Conservation (phyloP, 352 stramenopile species). For the Globisporangium cylindrosporum region DNA sequence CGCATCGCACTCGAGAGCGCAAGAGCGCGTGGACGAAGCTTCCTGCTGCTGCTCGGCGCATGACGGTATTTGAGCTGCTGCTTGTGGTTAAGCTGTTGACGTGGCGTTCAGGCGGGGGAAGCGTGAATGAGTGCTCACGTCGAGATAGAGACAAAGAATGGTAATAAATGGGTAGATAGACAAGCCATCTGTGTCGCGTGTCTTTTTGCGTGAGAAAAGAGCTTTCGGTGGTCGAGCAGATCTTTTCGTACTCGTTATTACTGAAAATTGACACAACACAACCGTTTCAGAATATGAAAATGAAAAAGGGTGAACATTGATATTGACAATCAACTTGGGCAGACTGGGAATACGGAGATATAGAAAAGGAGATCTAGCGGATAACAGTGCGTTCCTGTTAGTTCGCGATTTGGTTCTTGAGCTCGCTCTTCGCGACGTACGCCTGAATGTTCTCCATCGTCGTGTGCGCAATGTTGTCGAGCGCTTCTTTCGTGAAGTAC, state of each 20-base stretch:
- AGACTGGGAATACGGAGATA: background rate
- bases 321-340: background rate
- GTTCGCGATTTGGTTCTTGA: background rate
- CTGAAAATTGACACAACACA: background rate
- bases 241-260: background rate
- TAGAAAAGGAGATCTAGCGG: background rate
- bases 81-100: background rate
- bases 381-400: background rate
- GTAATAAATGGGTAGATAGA: background rate
- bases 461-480: constrained; percentile 67
- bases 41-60: background rate
- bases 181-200: background rate
- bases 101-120: background rate
- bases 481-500: constrained; percentile 77
- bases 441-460: constrained; percentile 77
- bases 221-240: background rate
- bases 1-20: background rate
- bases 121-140: background rate
- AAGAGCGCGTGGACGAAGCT: background rate
- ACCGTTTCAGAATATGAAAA: background rate
- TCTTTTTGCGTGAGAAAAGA: background rate
- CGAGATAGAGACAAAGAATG: background rate
- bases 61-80: background rate
- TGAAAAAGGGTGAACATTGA: background rate
- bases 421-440: constrained; percentile 21